Evolutionary conservation across 2,329 filamentous ascomycete genomes (phyloP).

Genomic region (Pyricularia sp.): DNA sequence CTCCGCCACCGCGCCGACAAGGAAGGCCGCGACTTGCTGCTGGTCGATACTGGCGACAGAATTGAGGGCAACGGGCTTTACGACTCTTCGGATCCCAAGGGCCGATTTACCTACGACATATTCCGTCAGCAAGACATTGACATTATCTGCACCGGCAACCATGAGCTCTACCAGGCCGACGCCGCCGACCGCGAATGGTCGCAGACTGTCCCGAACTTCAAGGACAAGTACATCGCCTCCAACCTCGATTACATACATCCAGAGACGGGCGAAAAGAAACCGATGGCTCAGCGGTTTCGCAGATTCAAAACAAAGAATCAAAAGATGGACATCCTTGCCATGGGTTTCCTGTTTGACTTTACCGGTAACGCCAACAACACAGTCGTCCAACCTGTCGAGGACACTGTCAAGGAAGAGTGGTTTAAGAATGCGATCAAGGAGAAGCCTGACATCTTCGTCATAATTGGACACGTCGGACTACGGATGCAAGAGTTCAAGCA

Average conservation of each 20-base stretch:
- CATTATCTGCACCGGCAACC: constrained; percentile 80
- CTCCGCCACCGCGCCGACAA: constrained; percentile 71
- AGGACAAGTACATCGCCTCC: constrained; percentile 73
- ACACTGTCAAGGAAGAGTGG: constrained; percentile 78
- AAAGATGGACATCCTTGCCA: constrained; percentile 72
- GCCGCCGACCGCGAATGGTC: constrained; percentile 72
- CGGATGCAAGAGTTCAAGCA: constrained; percentile 70
- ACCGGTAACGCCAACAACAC: constrained; percentile 86
- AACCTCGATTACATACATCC: constrained; percentile 83
- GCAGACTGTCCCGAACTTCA: constrained; percentile 75
- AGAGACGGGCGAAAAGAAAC: constrained; percentile 54
- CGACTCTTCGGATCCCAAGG: constrained; percentile 80
- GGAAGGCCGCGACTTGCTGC: constrained; percentile 71
- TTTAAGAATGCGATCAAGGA: constrained; percentile 80
- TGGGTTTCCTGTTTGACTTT: constrained; percentile 95
- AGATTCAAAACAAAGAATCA: constrained; percentile 90
- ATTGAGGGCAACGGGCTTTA: constrained; percentile 92
- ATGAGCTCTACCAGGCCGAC: constrained; percentile 81
- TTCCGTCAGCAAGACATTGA: constrained; percentile 77
- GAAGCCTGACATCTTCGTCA: constrained; percentile 78
- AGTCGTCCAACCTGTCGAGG: constrained; percentile 67
- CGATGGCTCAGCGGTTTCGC: constrained; percentile 73
- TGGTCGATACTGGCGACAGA: constrained; percentile 91
- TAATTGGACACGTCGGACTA: constrained; percentile 77
- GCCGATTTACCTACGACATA: constrained; percentile 81